A percentile compares a stretch with the other conserved stretches of the same genome.
phyloP scores from a whole-genome alignment of 805 yeast genomes.

The Kodamaea sagamina region DNA sequence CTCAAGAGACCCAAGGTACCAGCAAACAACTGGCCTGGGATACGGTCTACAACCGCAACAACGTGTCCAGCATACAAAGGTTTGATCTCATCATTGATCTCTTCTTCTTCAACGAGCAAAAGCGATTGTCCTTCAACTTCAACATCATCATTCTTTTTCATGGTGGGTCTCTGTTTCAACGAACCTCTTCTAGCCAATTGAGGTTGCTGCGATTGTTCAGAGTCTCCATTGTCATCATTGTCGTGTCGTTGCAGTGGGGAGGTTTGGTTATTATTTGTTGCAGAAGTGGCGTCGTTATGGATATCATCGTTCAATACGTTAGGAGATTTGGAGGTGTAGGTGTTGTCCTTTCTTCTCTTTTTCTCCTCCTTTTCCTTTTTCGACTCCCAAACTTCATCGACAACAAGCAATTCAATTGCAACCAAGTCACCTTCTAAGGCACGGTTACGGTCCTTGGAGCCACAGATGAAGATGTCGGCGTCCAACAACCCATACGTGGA shows the following conservation, averaged over 20 bases:
- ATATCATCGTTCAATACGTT: conserved; percentile 62
- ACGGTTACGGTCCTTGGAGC: conserved; percentile 96
- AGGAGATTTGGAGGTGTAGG: conserved; percentile 36
- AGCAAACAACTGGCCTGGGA: conserved; percentile 93
- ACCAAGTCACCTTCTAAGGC: conserved; percentile 96
- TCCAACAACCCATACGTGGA: conserved; percentile 93
- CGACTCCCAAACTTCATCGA: conserved; percentile 97
- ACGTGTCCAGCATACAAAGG: conserved; percentile 98
- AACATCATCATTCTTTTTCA: conserved; percentile 96
- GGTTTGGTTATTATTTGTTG: conserved; percentile 32
- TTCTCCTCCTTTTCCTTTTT: conserved; percentile 97
- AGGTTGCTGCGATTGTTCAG: conserved; percentile 34
- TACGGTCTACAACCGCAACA: conserved; percentile 96
- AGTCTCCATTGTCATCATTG: conserved; percentile 29
- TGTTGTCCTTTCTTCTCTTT: conserved; percentile 79
- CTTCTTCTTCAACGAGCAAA: conserved; percentile 90
- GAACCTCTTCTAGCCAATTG: conserved; percentile 77
- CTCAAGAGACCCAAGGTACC: conserved; percentile 92
- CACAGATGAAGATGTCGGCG: conserved; percentile 96
- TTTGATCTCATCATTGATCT: conserved; percentile 85
- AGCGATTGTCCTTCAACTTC: conserved; percentile 98
- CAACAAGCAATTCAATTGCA: conserved; percentile 90
- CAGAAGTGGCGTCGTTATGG: conserved; percentile 78
- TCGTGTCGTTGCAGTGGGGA: conserved; percentile 17
- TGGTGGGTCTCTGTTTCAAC: conserved; percentile 90